Base-by-base conservation (phyloP, 345 rosid genomes). In the Populus tremula region DNA sequence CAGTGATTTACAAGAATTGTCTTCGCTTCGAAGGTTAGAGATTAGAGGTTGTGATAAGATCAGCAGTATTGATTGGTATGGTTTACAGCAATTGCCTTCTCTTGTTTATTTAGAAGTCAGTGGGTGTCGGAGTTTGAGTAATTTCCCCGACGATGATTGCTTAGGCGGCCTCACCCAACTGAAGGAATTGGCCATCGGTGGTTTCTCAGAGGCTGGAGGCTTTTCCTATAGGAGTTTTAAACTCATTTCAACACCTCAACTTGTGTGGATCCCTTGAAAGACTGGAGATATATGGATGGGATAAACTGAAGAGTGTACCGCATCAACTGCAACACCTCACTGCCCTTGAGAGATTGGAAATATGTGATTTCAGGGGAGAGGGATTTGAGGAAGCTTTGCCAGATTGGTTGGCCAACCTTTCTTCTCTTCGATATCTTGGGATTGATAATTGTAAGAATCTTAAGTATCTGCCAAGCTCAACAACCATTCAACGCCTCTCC, bases 111-210 rank as follows among this genome's bases (percentile, higher is more conserved):
- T 54, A 12, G 3, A 9, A 16, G 10, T 75, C 35, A 12, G 14
- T 5, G 31, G 25, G 5, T 65, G 78, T 47, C 63, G 43, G 23
- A 49, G 59, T 18, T 53, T 75, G 49, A 29, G 21, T 5, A 5
- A 29, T 67, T 66, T 75, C 66, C 35, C 35, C 2, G n/a, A 33
- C 5, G 35, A 53, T 20, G 59, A 31, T 6, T 27, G 38, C 23
- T 36, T 68, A 6, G 13, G 8, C n/a, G 6, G 27, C 49, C 71
- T 68, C 71, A 9, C 50, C 49, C 70, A 29, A 25, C 56, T 79
- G 69, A 73, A 66, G 54, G 6, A 29, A 9, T 39, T 79, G 72
- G 33, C 27, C 38, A 27, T 79, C 20, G 76, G 77, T 67, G 67
- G 73, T 31, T 73, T 67, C 53, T 38, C 65, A 9, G 47, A 73